These are phyloP conservation scores for Hippophae rhamnoides DNA, from an alignment of 306 rosid species.

Conservation along the genomic window DNA sequence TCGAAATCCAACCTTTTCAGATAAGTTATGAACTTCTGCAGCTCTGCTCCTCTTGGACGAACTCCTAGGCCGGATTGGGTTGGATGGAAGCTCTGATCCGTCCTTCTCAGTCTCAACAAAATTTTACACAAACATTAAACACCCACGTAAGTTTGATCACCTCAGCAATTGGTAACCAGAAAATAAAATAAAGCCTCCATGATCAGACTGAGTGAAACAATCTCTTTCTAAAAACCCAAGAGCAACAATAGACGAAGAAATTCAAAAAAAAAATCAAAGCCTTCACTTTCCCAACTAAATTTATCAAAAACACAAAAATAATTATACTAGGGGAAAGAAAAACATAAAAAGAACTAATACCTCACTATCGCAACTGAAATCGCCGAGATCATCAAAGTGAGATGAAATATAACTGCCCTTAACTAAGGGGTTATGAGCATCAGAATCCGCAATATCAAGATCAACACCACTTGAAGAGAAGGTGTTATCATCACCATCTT, in stretches of 20 bases:
- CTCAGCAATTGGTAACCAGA: not conserved
- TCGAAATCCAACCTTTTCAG: slow-evolving; percentile 65
- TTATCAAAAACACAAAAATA: slow-evolving; percentile 12
- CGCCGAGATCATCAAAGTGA: slow-evolving; percentile 33
- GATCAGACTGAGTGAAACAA: not conserved
- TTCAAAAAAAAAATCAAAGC: no score
- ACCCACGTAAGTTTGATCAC: slow-evolving; percentile 7
- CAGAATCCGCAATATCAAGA: slow-evolving; percentile 19
- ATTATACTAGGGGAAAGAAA: not conserved
- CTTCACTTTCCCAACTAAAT: not conserved
- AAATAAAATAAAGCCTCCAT: slow-evolving; percentile 1
- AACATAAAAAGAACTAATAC: slow-evolving; percentile 14
- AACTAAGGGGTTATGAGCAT: slow-evolving; percentile 16
- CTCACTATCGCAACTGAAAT: slow-evolving; percentile 46
- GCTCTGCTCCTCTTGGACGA: slow-evolving; percentile 82
- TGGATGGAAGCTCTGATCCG: slow-evolving; percentile 35
- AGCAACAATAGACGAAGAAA: no score
- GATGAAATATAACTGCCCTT: slow-evolving; percentile 28
- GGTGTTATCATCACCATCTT: slow-evolving; percentile 24
- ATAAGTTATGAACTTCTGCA: slow-evolving; percentile 86
- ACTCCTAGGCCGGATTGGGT: slow-evolving; percentile 39
- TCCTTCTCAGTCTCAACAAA: slow-evolving; percentile 32
- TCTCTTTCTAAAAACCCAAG: not conserved
- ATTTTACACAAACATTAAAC: slow-evolving; percentile 16
- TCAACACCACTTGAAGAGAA: slow-evolving; percentile 17